Base-by-base conservation (phyloP, 164 flowering plant genomes). In the Nymphaea colorata region DNA sequence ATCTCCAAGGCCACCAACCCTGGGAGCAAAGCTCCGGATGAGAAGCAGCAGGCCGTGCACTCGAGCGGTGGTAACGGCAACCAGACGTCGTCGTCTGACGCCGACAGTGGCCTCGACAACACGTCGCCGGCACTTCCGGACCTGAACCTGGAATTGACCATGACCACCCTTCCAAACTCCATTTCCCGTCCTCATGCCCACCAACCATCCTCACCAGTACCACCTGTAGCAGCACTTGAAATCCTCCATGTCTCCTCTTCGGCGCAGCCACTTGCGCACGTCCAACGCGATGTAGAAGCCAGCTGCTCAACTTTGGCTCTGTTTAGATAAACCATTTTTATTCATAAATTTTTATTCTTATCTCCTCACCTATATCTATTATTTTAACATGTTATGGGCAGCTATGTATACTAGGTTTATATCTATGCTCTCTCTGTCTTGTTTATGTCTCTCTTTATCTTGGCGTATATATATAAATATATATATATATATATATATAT, bases 41-140 rank as follows among this genome's bases (percentile, higher is more conserved):
- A 60, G 1, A 57, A 11, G 7, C 70, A 69, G 67, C 42, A 25
- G 36, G 36, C 36, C 0, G 36, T 25, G 36, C 36, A 1, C 36
- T 25, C 36, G 36, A 25, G 36, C 57, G 57, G 3, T 51, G 57
- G 69, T 7, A 44, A 44, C 10, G 57, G 67, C 36, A 64, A 68
- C 64, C 47, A 66, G 18, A 73, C 68, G 57, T 71, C 64, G 66
- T 65, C 70, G 4, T 84, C 83, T 0, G 82, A 84, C 62, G 79
- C 69, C 3, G 75, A 61, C 18, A 78, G 80, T 53, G 71, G 67
- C 73, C 59, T 73, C 43, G 75, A 82, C 43, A 77, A 67, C 6
- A 59, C 60, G 3, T 2, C 67, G 4, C 3, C 41, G n/a, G 60
- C 51, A 41, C 18, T 82, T 72, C 86, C 82, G 36, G 86, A 84